These are phyloP conservation scores for Malus domestica DNA, from an alignment of 306 rosid species.

Conservation along the genomic window DNA sequence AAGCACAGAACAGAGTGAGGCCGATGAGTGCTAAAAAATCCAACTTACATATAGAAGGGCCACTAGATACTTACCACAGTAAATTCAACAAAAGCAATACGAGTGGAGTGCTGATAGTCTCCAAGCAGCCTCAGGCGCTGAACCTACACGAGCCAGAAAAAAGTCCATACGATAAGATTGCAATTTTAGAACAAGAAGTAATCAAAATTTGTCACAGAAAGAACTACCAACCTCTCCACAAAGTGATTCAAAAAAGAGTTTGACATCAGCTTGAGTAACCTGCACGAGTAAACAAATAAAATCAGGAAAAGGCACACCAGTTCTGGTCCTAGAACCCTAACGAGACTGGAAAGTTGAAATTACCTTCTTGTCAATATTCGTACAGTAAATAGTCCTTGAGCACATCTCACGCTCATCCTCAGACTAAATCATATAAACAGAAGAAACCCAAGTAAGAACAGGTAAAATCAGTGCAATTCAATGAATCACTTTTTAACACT, in stretches of 20 bases:
- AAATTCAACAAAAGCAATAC: slow-evolving; percentile 92
- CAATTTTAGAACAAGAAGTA: slow-evolving; percentile 11
- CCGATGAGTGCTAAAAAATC: slow-evolving; percentile 2
- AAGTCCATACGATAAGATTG: background rate
- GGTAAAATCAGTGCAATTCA: slow-evolving; percentile 7
- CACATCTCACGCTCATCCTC: slow-evolving; percentile 99
- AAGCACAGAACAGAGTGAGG: background rate
- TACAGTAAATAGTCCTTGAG: slow-evolving; percentile 94
- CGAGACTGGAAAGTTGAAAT: slow-evolving; percentile 8
- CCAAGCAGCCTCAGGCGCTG: slow-evolving; percentile 96
- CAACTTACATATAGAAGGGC: slow-evolving; percentile 3
- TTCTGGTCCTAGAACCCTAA: slow-evolving; percentile 14
- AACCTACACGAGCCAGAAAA: slow-evolving; percentile 47
- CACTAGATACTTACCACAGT: slow-evolving; percentile 44
- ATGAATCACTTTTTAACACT: background rate
- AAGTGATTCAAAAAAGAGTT: slow-evolving; percentile 76
- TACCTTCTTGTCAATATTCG: slow-evolving; percentile 97
- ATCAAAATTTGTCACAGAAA: background rate
- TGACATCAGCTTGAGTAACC: slow-evolving; percentile 96
- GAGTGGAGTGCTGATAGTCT: slow-evolving; percentile 94
- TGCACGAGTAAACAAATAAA: slow-evolving; percentile 25
- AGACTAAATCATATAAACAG: slow-evolving; percentile 41
- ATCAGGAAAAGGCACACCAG: slow-evolving; percentile 8
- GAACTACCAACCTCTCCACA: slow-evolving; percentile 89
- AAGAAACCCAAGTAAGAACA: slow-evolving; percentile 11